phyloP scores from a whole-genome alignment of 1,284 basidiomycete species.

The Caloboletus firmus region DNA sequence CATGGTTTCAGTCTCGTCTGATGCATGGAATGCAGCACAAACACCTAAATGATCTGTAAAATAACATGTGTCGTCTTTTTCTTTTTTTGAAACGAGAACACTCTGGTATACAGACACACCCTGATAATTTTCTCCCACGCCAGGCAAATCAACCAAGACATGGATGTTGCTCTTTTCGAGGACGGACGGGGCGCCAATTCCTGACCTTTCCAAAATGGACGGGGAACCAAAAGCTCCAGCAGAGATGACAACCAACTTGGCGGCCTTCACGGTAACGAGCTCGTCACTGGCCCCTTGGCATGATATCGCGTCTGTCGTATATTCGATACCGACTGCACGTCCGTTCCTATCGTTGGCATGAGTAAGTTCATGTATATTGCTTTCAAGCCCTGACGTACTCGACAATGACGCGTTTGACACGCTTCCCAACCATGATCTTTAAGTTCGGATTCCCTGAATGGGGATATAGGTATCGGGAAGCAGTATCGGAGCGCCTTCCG shows the following conservation, averaged over 20 bases:
- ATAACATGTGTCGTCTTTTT: background rate
- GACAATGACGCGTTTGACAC: slow-evolving; percentile 49
- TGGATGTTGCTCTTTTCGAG: slow-evolving; percentile 43
- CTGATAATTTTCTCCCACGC: slow-evolving; percentile 57
- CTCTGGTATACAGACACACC: slow-evolving; percentile 31
- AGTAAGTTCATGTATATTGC: background rate
- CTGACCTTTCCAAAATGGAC: slow-evolving; percentile 53
- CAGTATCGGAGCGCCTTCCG: slow-evolving; percentile 57
- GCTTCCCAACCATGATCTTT: slow-evolving; percentile 39
- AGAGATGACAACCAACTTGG: slow-evolving; percentile 48
- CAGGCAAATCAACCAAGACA: slow-evolving; percentile 48
- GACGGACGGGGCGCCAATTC: slow-evolving; percentile 45
- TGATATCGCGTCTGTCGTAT: slow-evolving; percentile 40
- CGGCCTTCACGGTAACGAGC: slow-evolving; percentile 38
- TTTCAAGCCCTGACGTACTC: slow-evolving; percentile 36
- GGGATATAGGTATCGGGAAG: slow-evolving; percentile 60
- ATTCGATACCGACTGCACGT: slow-evolving; percentile 58
- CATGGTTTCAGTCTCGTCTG: slow-evolving; percentile 44
- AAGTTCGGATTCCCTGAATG: slow-evolving; percentile 45
- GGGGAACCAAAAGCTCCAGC: slow-evolving; percentile 58
- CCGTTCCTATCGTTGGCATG: slow-evolving; percentile 38
- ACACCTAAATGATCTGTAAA: slow-evolving; percentile 45
- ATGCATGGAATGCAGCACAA: slow-evolving; percentile 39
- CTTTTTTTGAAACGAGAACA: background rate
- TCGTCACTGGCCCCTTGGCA: slow-evolving; percentile 22